These are phyloP conservation scores for Cucurbita moschata DNA, from an alignment of 306 rosid species.

Conservation along the genomic window DNA sequence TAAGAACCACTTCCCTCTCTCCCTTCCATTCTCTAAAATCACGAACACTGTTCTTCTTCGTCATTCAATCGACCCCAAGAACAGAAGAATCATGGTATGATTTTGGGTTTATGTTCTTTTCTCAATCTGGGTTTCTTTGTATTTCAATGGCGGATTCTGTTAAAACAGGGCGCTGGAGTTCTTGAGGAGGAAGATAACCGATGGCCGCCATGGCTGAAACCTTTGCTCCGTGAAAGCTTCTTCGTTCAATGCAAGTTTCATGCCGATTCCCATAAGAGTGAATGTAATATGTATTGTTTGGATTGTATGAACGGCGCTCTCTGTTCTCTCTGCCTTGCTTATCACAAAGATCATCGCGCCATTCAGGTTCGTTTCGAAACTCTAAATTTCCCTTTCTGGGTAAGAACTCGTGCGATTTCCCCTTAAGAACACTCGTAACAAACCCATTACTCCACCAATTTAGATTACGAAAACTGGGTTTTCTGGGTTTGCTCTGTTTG, in stretches of 20 bases:
- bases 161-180: constrained; percentile 71
- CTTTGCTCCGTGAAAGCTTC: constrained; percentile 64
- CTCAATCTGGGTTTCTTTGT: no score
- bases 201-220: constrained; percentile 99
- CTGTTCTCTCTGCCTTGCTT: constrained; percentile 72
- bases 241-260: constrained; percentile 89
- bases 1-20: constrained; percentile 49
- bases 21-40: background rate
- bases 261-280: constrained; percentile 88
- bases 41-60: background rate
- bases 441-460: no score
- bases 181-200: constrained; percentile 73
- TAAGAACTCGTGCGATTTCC: no score
- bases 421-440: no score
- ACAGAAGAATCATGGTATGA: constrained; percentile 75
- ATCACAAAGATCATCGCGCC: constrained; percentile 79
- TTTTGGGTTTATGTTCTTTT: no score
- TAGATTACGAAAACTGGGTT: background rate
- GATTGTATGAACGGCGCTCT: constrained; percentile 91
- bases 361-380: constrained; percentile 44
- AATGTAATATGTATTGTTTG: constrained; percentile 95
- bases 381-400: no score
- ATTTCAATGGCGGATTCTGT: background rate
- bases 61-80: constrained; percentile 63
- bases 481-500: background rate